These are phyloP conservation scores for Seiridium unicorne DNA, from an alignment of 2,329 filamentous ascomycete species.

Conservation along the genomic window DNA sequence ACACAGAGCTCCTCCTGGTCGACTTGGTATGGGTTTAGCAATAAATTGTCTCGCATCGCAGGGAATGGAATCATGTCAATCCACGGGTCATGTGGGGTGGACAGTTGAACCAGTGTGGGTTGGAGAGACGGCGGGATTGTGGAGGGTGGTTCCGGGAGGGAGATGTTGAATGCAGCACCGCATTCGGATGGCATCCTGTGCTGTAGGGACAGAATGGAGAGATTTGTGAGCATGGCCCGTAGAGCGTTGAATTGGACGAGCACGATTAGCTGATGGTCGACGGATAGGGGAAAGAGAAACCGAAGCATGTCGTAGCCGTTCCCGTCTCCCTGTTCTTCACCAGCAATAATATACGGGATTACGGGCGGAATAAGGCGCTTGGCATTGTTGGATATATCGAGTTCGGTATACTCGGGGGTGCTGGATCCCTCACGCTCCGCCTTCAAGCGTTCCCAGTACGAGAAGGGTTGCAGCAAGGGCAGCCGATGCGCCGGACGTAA, in stretches of 20 bases:
- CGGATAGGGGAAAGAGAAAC: slow-evolving; percentile 18
- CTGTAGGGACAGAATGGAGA: slow-evolving; percentile 18
- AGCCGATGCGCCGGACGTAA: not conserved
- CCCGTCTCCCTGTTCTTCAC: not conserved
- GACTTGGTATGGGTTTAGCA: slow-evolving; percentile 15
- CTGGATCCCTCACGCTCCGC: slow-evolving; percentile 1
- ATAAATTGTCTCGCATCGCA: slow-evolving; percentile 27
- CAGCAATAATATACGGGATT: not conserved
- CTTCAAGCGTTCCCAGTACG: slow-evolving; percentile 18
- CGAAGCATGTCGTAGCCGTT: not conserved
- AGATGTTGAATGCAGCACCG: slow-evolving; percentile 16
- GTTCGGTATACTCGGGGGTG: not conserved
- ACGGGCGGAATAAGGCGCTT: not conserved
- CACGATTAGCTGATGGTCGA: slow-evolving; percentile 20
- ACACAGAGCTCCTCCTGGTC: slow-evolving; percentile 27
- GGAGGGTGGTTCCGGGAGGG: slow-evolving; percentile 14
- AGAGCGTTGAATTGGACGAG: slow-evolving; percentile 23
- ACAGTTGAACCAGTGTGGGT: slow-evolving; percentile 23
- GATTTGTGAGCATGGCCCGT: slow-evolving; percentile 20
- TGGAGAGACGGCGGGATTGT: slow-evolving; percentile 19
- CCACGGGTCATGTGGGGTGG: slow-evolving; percentile 24
- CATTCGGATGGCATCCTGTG: slow-evolving; percentile 22
- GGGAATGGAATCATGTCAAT: slow-evolving; percentile 25
- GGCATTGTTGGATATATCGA: not conserved
- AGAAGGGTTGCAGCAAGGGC: slow-evolving; percentile 13